These are phyloP conservation scores for Pleurozium schreberi DNA, from an alignment of 225 moss, liverwort and hornwort species.

Conservation along the genomic window DNA sequence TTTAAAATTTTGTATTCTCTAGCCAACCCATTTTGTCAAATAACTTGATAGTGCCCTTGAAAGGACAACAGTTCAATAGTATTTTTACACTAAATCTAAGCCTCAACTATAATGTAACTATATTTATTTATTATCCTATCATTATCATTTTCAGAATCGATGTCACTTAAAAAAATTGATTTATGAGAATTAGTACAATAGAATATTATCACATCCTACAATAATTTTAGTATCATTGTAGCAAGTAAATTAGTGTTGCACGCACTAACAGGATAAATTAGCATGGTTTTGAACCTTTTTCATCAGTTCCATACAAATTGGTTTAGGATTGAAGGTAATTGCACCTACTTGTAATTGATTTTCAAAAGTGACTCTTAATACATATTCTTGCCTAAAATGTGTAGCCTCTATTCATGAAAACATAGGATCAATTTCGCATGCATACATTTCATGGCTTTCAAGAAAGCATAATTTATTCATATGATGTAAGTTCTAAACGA, in stretches of 20 bases:
- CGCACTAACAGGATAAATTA: neutral
- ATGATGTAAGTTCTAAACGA: too few species aligned
- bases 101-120: neutral
- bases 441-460: accelerated
- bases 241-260: neutral
- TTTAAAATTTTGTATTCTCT: neutral
- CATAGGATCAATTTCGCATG: neutral
- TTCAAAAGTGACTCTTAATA: neutral
- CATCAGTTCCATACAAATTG: neutral
- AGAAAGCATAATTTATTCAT: too few species aligned
- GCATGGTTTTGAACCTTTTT: neutral
- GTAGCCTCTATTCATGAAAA: neutral
- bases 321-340: neutral
- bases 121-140: neutral
- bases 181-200: neutral
- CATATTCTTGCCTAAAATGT: neutral
- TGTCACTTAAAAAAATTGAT: neutral
- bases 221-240: neutral
- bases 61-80: neutral
- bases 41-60: neutral
- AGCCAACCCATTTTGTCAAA: accelerated
- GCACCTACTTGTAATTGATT: neutral
- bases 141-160: neutral
- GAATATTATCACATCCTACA: neutral
- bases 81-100: neutral